A percentile compares a stretch with the other conserved stretches of the same genome.
These are phyloP conservation scores for Candolleomyces aberdarensis DNA, from an alignment of 768 basidiomycete species.

Conservation along the genomic window DNA sequence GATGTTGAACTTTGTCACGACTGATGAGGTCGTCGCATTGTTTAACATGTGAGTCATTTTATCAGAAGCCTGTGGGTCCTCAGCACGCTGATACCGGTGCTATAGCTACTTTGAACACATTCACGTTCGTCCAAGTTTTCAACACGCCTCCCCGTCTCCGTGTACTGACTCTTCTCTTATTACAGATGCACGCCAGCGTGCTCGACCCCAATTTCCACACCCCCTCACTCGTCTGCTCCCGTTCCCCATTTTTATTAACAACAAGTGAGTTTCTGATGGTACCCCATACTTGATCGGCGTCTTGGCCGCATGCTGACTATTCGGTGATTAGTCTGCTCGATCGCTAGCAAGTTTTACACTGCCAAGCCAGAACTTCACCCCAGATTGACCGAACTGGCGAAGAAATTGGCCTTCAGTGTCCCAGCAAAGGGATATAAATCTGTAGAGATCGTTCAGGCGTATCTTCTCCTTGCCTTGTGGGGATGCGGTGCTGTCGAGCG, in stretches of 20 bases:
- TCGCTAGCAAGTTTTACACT: constrained; percentile 87
- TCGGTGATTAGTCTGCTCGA: constrained; percentile 75
- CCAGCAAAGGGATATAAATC: constrained; percentile 87
- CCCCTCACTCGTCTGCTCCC: constrained; percentile 87
- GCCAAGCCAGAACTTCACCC: constrained; percentile 79
- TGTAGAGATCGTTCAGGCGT: constrained; percentile 95
- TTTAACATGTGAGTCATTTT: constrained; percentile 75
- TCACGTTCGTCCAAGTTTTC: constrained; percentile 46
- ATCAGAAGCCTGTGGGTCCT: not conserved
- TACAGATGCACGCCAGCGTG: constrained; percentile 74
- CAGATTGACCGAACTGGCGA: constrained; percentile 75
- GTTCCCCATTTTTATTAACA: constrained; percentile 93
- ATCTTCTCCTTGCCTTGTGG: constrained; percentile 84
- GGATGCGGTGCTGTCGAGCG: constrained; percentile 94
- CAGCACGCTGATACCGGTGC: constrained; percentile 8
- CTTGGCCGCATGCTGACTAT: constrained; percentile 1
- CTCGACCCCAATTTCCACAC: constrained; percentile 91
- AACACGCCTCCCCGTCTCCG: constrained; percentile 5
- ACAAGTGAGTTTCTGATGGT: constrained; percentile 57
- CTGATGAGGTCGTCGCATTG: constrained; percentile 86
- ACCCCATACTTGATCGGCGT: not conserved
- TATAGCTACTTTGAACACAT: constrained; percentile 73
- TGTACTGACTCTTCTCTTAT: not conserved
- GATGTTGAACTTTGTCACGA: constrained; percentile 83
- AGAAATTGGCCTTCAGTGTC: constrained; percentile 84